phyloP scores from a whole-genome alignment of 768 basidiomycete species.

The Lentinula raphanica region DNA sequence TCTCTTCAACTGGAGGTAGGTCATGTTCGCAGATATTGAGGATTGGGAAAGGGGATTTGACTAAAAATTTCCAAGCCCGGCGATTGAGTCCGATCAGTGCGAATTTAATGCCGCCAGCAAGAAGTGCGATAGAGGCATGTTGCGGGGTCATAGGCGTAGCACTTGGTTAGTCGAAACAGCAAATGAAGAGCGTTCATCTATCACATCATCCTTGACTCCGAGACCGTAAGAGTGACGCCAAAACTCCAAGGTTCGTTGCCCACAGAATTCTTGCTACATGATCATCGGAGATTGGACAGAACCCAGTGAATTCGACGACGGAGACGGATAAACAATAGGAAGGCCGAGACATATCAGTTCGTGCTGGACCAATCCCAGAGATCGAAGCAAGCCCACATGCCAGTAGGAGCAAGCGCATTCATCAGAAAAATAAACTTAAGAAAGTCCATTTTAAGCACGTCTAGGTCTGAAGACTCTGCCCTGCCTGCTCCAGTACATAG shows the following conservation, averaged over 20 bases:
- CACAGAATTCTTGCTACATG: too few relatives aligned
- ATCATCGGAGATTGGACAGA: too few relatives aligned
- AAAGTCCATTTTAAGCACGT: neutral
- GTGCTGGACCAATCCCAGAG: neutral
- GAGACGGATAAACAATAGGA: neutral
- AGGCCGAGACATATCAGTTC: neutral
- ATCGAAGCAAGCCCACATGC: neutral
- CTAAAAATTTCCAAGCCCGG: neutral
- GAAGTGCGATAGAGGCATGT: neutral
- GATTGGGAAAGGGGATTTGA: neutral
- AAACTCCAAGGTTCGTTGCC: too few relatives aligned
- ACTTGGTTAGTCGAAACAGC: neutral
- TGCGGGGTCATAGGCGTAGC: neutral
- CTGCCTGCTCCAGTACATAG: conserved; percentile 8
- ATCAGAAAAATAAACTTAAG: neutral
- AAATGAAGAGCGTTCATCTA: neutral
- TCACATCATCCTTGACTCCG: too few relatives aligned
- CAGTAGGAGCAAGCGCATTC: neutral
- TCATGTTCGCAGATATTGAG: neutral
- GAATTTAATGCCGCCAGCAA: neutral
- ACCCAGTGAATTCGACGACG: neutral
- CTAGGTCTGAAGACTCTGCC: neutral
- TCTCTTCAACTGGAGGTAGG: neutral
- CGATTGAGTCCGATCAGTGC: neutral
- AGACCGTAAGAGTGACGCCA: too few relatives aligned